These are phyloP conservation scores for Schizothecium vesticola DNA, from an alignment of 495 filamentous ascomycete species.

Conservation along the genomic window DNA sequence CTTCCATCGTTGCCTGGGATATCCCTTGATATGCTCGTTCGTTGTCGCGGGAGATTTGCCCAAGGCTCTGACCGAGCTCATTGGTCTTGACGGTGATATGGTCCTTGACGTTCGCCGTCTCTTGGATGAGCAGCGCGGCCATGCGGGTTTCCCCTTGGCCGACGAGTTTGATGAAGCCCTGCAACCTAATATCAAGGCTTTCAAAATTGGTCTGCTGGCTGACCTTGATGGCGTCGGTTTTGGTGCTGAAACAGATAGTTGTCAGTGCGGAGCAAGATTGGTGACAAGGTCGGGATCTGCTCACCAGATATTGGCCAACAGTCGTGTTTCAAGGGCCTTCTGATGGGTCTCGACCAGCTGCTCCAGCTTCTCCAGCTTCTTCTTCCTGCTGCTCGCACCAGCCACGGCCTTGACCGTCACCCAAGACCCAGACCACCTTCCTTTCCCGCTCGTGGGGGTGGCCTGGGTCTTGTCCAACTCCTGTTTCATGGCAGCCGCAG, in stretches of 20 bases:
- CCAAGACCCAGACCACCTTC: background rate
- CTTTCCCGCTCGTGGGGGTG: background rate
- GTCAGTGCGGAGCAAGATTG: background rate
- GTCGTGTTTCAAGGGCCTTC: slow-evolving; percentile 2
- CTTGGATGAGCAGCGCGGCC: background rate
- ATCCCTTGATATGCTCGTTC: background rate
- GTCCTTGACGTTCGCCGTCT: background rate
- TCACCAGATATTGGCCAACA: slow-evolving; percentile 1
- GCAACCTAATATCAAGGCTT: slow-evolving; percentile 1
- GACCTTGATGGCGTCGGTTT: background rate
- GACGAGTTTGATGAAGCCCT: background rate
- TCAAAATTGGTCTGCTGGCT: background rate
- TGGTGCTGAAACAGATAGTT: background rate
- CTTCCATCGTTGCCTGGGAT: background rate
- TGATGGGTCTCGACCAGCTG: background rate
- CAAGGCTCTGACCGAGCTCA: background rate
- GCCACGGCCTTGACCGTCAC: background rate
- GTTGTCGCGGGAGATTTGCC: background rate
- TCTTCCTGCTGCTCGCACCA: background rate
- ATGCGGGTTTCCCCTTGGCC: background rate
- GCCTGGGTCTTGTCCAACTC: background rate
- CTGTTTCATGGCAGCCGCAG: background rate
- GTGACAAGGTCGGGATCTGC: background rate
- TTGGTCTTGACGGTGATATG: background rate
- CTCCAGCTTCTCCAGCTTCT: slow-evolving; percentile 1